phyloP scores from a whole-genome alignment of 1,139 yeast species.

The Candida sanyaensis region DNA sequence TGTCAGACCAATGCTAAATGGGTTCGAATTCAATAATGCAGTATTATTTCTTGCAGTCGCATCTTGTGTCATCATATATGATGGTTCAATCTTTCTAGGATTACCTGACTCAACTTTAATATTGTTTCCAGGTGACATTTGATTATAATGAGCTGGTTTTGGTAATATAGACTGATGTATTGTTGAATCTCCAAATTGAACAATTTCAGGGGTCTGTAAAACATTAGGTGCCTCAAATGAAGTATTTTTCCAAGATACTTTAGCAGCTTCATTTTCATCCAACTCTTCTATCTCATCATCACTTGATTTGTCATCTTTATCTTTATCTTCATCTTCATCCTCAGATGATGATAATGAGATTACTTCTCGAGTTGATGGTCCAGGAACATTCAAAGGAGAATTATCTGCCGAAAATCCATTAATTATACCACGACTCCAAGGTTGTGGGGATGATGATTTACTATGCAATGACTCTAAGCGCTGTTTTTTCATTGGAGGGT shows the following conservation, averaged over 20 bases:
- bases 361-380: not conserved
- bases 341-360: not conserved
- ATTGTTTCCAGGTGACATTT: too few relatives aligned
- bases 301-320: not conserved
- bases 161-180: not conserved
- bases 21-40: too few relatives aligned
- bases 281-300: conserved; percentile 26
- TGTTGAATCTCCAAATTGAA: not conserved
- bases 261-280: conserved; percentile 28
- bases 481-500: conserved; percentile 7
- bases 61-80: too few relatives aligned
- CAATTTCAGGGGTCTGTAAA: not conserved
- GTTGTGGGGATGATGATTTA: not conserved
- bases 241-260: conserved; percentile 22
- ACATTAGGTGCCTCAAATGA: conserved; percentile 16
- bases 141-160: too few relatives aligned
- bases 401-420: not conserved
- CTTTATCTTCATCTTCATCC: not conserved
- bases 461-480: conserved; percentile 12
- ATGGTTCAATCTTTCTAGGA: not conserved
- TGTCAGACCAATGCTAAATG: not conserved
- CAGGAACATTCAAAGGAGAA: not conserved
- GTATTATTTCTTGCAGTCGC: too few relatives aligned
- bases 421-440: not conserved
- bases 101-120: not conserved